Conservation (phyloP, 1,139 yeast genomes). For the Debaryomyces psychrophilus region DNA sequence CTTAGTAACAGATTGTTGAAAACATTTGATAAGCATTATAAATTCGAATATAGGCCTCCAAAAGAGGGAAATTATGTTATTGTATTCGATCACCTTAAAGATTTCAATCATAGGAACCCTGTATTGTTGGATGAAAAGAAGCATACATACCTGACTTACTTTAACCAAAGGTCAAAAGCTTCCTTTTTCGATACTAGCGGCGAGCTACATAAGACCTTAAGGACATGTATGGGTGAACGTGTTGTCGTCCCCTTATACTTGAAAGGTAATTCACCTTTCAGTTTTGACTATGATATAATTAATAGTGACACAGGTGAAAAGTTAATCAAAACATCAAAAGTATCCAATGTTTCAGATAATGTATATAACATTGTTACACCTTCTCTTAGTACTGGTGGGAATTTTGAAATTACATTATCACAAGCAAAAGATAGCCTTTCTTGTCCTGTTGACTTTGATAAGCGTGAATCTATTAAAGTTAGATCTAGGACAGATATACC, state of each 20-base stretch:
- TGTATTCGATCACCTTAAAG: slow-evolving; percentile 61
- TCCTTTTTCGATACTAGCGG: slow-evolving; percentile 29
- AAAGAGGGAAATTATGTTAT: slow-evolving; percentile 81
- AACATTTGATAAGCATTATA: slow-evolving; percentile 27
- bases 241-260: slow-evolving; percentile 55
- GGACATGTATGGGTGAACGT: slow-evolving; percentile 46
- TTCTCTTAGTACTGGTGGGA: slow-evolving; percentile 63
- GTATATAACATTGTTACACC: slow-evolving; percentile 56
- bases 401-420: slow-evolving; percentile 61
- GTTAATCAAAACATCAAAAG: slow-evolving; percentile 48
- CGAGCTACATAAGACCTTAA: slow-evolving; percentile 19
- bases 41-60: slow-evolving; percentile 73
- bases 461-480: slow-evolving; percentile 59
- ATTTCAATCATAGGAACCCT: slow-evolving; percentile 51
- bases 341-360: slow-evolving; percentile 44
- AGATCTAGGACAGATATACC: slow-evolving; percentile 73
- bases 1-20: slow-evolving; percentile 27
- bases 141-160: slow-evolving; percentile 54
- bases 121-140: slow-evolving; percentile 35
- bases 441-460: slow-evolving; percentile 64
- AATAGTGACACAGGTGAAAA: slow-evolving; percentile 39
- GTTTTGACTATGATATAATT: slow-evolving; percentile 55
- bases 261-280: slow-evolving; percentile 80
- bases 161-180: slow-evolving; percentile 51
- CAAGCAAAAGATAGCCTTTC: slow-evolving; percentile 72